Base-by-base conservation (phyloP, 2,329 filamentous ascomycete genomes). In the Diaporthe ilicicola region DNA sequence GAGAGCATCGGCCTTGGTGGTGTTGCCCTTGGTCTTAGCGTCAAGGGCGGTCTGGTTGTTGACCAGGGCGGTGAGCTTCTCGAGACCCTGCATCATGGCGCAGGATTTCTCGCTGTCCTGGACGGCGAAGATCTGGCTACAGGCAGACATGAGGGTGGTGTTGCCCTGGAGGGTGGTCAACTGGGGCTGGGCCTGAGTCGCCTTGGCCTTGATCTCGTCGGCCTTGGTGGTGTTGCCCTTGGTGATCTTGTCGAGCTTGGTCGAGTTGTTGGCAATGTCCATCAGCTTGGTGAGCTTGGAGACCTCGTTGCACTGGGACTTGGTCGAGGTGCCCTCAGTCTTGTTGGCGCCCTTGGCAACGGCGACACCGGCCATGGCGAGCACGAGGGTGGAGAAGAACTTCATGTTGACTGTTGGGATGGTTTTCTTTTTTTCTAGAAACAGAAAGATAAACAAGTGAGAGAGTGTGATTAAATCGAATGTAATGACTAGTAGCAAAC, bases 201-300 rank as follows among this genome's bases (percentile, higher is more conserved):
- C 80, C 75, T 82, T 81, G 69, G 79, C 77, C 76, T 83, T 78
- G 75, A 83, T 77, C 32, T 75, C 75, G 13, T 76, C 78, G 6
- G 79, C 77, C 71, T 78, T 77, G 55, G 82, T 82, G 37, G 81
- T 76, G 72, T 84, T 80, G 75, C 78, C 78, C 27, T 80, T 73
- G 56, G 79, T 78, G 55, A 77, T 71, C 61, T 76, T 64, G 42
- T 77, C 75, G 4, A 84, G 77, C 71, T 76, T 74, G 42, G 81
- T 83, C 8, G 76, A 72, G 76, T 84, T 83, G 75, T 74, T 72
- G 24, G 80, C 81, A 5, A 82, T 74, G 50, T 77, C 74, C 67
- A 81, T 74, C 42, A 79, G 51, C 48, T 74, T 55, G 72, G 76
- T 79, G 6, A 81, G 75, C 68, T 75, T 74, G 54, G 74, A 64